Evolutionary conservation across 2,329 filamentous ascomycete species (phyloP), one percentile per base, ranked within the genome.

Genomic region (Cladophialophora carrionii): DNA sequence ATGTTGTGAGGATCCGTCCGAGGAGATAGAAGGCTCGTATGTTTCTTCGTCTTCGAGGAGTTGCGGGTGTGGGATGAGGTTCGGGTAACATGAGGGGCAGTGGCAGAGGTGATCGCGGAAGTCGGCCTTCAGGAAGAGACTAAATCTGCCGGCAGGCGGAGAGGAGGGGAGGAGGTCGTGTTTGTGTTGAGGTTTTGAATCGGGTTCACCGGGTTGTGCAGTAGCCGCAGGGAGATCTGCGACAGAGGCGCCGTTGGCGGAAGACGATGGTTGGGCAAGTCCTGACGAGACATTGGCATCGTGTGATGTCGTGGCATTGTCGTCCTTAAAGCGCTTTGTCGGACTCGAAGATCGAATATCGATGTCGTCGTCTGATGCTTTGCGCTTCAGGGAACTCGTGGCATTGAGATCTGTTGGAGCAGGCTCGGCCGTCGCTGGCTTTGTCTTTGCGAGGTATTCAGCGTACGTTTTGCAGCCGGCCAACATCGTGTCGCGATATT

Each of bases 21-120:
- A 85, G 17, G 84, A 96, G 4, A 97, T 81, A 1, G 94, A 92
- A 0, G 94, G 95, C 73, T 97, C 92, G 77, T 99, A 99, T 0
- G 87, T 88, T 37, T 96, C 92, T 81, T 99, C 95, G 77, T 96
- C 92, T 73, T 98, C 93, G 9, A 96, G 87, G 10, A 99, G 89
- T 73, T 96, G 90, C 0, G 87, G 86, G 74, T 96, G 88, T 0
- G 82, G 79, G 61, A 86, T 81, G 1, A 98, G 85, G 12, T 85
- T 80, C 0, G 87, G 87, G 78, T 91, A 96, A 80, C 93, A 97
- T n/a, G 83, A 78, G 17, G 85, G 76, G 78, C 95, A 99, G 73
- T 84, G 91, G 80, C 95, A 99, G 72, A 99, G 81, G 65, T 88
- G 82, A 48, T 90, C 84, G 71, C 94, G 90, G 81, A 98, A 98